These are phyloP conservation scores for Ascochyta viciae-villosae DNA, from an alignment of 2,329 filamentous ascomycete species.

Conservation along the genomic window DNA sequence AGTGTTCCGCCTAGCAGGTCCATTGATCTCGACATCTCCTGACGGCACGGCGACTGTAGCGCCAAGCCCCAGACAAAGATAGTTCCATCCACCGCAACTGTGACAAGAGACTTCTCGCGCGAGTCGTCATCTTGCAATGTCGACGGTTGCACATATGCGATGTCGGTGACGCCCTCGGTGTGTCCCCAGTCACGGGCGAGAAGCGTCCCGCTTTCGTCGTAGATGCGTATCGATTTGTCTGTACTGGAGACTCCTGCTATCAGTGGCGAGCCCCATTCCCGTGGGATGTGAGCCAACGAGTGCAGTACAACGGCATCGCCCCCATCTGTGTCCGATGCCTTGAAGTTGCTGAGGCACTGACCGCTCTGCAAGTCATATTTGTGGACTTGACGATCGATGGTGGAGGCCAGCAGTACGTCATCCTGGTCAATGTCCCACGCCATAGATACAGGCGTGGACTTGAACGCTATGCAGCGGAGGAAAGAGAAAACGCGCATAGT, in stretches of 20 bases:
- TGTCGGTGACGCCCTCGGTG: conserved; percentile 89
- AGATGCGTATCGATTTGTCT: conserved; percentile 93
- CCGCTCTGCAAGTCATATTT: conserved; percentile 71
- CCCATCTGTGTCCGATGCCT: conserved; percentile 80
- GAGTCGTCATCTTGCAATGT: conserved; percentile 57
- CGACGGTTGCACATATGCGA: conserved; percentile 62
- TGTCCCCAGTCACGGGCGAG: conserved; percentile 93
- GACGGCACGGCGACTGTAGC: conserved; percentile 36
- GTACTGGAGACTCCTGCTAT: conserved; percentile 90
- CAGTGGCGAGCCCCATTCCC: conserved; percentile 67
- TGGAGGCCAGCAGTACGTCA: conserved; percentile 64
- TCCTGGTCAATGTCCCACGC: conserved; percentile 68
- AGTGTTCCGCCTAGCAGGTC: conserved; percentile 45
- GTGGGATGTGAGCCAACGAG: conserved; percentile 70
- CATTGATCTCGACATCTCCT: conserved; percentile 46
- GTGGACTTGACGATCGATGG: conserved; percentile 67
- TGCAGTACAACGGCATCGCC: conserved; percentile 84
- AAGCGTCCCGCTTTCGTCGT: conserved; percentile 80
- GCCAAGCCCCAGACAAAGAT: conserved; percentile 57
- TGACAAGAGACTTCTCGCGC: conserved; percentile 56
- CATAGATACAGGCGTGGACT: conserved; percentile 88
- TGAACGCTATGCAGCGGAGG: conserved; percentile 78
- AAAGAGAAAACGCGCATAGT: conserved; percentile 78
- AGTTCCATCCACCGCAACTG: conserved; percentile 59
- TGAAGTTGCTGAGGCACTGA: conserved; percentile 75